Conservation (phyloP, 2,329 filamentous ascomycete genomes). For the Dothideomycetes sp. region DNA sequence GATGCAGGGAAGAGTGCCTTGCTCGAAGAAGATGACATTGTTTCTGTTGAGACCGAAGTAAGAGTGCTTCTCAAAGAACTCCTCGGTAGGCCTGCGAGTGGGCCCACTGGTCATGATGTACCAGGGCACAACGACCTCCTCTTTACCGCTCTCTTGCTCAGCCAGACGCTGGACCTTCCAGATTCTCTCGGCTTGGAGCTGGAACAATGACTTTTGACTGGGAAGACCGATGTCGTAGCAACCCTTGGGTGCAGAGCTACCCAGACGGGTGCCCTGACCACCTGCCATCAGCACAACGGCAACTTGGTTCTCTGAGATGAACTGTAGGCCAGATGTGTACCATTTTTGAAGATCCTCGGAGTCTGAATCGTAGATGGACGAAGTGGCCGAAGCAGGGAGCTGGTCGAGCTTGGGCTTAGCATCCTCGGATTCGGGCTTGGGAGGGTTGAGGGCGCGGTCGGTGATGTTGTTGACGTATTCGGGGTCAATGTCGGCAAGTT, state of each 20-base stretch:
- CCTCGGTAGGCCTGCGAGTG: conserved; percentile 81
- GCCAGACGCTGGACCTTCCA: conserved; percentile 75
- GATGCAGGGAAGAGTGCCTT: conserved; percentile 92
- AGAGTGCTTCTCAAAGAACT: conserved; percentile 79
- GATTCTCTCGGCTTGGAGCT: conserved; percentile 94
- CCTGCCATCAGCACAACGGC: conserved; percentile 94
- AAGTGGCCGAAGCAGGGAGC: conserved; percentile 74
- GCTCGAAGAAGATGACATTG: conserved; percentile 90
- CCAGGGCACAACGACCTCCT: conserved; percentile 71
- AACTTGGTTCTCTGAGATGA: conserved; percentile 60
- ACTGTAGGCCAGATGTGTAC: conserved; percentile 62
- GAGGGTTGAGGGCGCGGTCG: conserved; percentile 70
- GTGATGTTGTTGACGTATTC: conserved; percentile 80
- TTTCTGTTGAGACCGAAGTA: conserved; percentile 83
- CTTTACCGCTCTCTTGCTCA: conserved; percentile 55
- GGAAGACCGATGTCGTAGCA: conserved; percentile 95
- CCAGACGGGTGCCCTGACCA: conserved; percentile 88
- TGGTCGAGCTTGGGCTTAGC: conserved; percentile 61
- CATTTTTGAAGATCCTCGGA: conserved; percentile 69
- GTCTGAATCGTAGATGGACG: conserved; percentile 85
- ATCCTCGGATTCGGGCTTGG: conserved; percentile 48
- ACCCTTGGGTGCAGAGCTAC: conserved; percentile 91
- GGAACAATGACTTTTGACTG: conserved; percentile 89
- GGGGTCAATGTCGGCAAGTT: conserved; percentile 75
- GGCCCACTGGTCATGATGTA: conserved; percentile 99